Evolutionary conservation across 2,329 filamentous ascomycete species (phyloP), one percentile per base, ranked within the genome.

Genomic region (Chalaropsis thielavioides): DNA sequence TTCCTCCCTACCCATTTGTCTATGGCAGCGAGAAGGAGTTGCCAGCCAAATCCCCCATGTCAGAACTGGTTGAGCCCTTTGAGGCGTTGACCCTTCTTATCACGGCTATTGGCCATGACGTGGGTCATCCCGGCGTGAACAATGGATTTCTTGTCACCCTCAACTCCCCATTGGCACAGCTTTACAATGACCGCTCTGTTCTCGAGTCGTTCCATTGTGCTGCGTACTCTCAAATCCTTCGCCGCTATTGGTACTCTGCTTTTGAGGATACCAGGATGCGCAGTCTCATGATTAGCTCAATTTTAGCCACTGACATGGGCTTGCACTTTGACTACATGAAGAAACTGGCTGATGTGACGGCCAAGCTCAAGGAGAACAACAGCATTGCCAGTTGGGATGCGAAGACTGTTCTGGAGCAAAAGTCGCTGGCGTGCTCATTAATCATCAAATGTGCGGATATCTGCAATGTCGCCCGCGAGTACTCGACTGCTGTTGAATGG

Each of bases 391-490:
- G 82, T 8, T 96, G 90, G 91, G 87, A 86, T 67, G 83, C 83
- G 4, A 88, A 91, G 69, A 82, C 87, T 69, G 73, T 87, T 11
- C 86, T 94, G 67, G 87, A 92, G 69, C 83, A 91, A 69, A 88
- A 87, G 69, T 85, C 89, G 10, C 76, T 97, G 59, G 79, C 88
- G n/a, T 97, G 94, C 75, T 91, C 91, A 15, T 77, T 99, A 65
- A 78, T 99, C 67, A 96, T 99, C 76, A 99, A 99, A 74, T 97
- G 94, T 73, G 94, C 94, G 46, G 94, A 99, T 74, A 97, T 99
- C 72, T 96, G 92, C 77, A 99, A 99, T 73, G 94, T 97, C 74
- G 91, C 92, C 64, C 86, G 94, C 65, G 87, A 85, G 65, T 92
- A 94, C 73, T 81, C 87, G 65, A 84, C 91, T 31, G 94, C 94